Percentiles rank a stretch among this genome's conserved stretches.
phyloP scores from a whole-genome alignment of 495 filamentous ascomycete genomes.

The Bacidia gigantensis region DNA sequence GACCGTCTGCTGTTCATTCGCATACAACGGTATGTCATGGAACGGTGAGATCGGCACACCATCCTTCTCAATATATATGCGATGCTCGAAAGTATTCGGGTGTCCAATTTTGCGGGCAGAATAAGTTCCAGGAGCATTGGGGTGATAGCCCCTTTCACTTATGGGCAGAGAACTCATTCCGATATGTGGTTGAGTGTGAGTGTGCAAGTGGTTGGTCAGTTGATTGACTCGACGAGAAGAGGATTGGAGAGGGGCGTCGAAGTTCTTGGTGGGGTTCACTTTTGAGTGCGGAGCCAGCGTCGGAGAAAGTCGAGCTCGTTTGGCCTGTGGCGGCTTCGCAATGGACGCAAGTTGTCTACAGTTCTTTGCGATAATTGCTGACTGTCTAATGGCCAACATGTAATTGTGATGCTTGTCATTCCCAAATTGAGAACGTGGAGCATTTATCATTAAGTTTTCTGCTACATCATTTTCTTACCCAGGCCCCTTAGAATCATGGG shows the following conservation, averaged over 20 bases:
- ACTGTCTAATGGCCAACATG: background rate
- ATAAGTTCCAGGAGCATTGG: conserved; percentile 41
- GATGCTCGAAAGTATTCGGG: conserved; percentile 89
- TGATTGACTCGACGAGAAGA: conserved; percentile 37
- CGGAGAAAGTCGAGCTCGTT: background rate
- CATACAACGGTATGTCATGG: conserved; percentile 96
- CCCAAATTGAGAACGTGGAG: too few relatives aligned
- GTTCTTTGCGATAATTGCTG: background rate
- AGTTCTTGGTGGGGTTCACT: conserved; percentile 13
- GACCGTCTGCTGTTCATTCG: conserved; percentile 83
- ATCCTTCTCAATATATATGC: conserved; percentile 96
- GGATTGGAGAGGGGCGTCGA: conserved; percentile 22
- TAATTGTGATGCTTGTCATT: too few relatives aligned
- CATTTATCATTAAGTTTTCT: too few relatives aligned
- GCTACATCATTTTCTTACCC: too few relatives aligned
- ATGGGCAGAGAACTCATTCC: conserved; percentile 28
- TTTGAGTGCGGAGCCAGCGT: conserved; percentile 19
- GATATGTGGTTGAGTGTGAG: conserved; percentile 19
- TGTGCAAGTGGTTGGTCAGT: conserved; percentile 39
- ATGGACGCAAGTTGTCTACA: background rate
- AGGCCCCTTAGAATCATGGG: too few relatives aligned
- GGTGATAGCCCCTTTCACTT: conserved; percentile 32
- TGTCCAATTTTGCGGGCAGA: conserved; percentile 71
- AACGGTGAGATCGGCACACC: conserved; percentile 85
- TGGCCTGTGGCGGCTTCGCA: background rate